Conservation (phyloP, 2,329 filamentous ascomycete species). For the Byssothecium circinans region DNA sequence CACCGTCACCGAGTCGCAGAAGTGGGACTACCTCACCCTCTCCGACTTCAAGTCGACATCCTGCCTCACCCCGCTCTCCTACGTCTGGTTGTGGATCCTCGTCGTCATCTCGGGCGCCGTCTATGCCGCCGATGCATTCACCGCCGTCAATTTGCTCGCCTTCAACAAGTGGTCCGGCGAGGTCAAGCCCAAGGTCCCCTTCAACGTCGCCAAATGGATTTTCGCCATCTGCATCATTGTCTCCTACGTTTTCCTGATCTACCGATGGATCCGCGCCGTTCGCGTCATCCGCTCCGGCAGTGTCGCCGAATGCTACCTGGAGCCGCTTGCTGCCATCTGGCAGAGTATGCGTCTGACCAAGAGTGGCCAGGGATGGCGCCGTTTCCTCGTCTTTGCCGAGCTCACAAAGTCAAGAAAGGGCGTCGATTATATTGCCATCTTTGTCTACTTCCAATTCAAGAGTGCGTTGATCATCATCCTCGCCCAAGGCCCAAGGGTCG, state of each 20-base stretch:
- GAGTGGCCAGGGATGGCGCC: constrained; percentile 74
- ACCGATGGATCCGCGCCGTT: constrained; percentile 77
- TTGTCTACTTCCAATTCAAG: constrained; percentile 83
- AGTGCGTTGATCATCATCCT: constrained; percentile 85
- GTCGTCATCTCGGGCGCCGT: constrained; percentile 78
- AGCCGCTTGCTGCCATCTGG: constrained; percentile 80
- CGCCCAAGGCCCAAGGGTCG: constrained; percentile 89
- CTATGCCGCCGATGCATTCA: constrained; percentile 89
- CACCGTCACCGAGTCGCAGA: constrained; percentile 49
- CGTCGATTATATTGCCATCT: constrained; percentile 84
- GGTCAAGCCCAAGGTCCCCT: constrained; percentile 75
- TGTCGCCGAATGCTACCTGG: constrained; percentile 88
- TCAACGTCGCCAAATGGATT: constrained; percentile 87
- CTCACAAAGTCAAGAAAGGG: constrained; percentile 91
- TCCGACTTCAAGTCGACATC: constrained; percentile 82
- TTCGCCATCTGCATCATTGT: constrained; percentile 90
- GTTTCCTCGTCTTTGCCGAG: constrained; percentile 90
- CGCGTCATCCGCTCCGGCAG: constrained; percentile 82
- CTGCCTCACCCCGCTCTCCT: constrained; percentile 76
- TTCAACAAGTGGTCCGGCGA: constrained; percentile 88
- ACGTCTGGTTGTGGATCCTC: constrained; percentile 81
- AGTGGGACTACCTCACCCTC: constrained; percentile 86
- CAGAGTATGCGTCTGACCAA: constrained; percentile 76
- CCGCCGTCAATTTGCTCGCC: constrained; percentile 83
- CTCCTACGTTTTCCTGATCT: constrained; percentile 79